Evolutionary conservation across 2,329 filamentous ascomycete genomes (phyloP).

Genomic region (Fusarium sp.): DNA sequence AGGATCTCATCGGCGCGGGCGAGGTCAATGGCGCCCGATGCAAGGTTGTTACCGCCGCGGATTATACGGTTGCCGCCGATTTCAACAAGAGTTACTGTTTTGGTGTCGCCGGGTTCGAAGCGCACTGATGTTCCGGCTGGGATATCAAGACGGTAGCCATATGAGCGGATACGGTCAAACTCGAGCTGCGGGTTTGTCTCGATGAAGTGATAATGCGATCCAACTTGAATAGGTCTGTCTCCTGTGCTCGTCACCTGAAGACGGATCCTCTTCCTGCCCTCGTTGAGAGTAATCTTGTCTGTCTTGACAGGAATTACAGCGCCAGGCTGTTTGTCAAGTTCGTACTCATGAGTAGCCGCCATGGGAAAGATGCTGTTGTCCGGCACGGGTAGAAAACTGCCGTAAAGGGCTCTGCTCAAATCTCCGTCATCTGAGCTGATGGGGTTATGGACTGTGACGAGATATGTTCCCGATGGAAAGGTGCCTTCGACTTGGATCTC

Average conservation of each 20-base stretch:
- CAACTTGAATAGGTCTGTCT: slow-evolving; percentile 90
- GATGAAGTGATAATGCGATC: slow-evolving; percentile 95
- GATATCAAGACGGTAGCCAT: slow-evolving; percentile 89
- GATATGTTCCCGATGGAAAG: slow-evolving; percentile 88
- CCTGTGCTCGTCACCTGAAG: slow-evolving; percentile 85
- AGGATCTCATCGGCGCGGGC: slow-evolving; percentile 72
- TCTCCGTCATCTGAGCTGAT: slow-evolving; percentile 88
- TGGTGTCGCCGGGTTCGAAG: slow-evolving; percentile 92
- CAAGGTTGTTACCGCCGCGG: slow-evolving; percentile 82
- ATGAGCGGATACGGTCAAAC: slow-evolving; percentile 84
- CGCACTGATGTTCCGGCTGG: slow-evolving; percentile 89
- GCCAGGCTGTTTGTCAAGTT: slow-evolving; percentile 75
- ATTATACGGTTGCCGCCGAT: slow-evolving; percentile 85
- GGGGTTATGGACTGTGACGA: slow-evolving; percentile 93
- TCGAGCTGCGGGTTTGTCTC: slow-evolving; percentile 91
- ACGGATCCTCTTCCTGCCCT: slow-evolving; percentile 75
- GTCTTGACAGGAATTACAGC: slow-evolving; percentile 78
- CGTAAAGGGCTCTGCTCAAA: slow-evolving; percentile 86
- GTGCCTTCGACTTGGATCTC: slow-evolving; percentile 96
- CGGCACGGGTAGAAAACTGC: slow-evolving; percentile 87
- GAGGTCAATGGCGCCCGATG: slow-evolving; percentile 74
- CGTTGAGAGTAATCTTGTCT: slow-evolving; percentile 73
- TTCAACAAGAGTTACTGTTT: slow-evolving; percentile 88
- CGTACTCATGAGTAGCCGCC: slow-evolving; percentile 71
- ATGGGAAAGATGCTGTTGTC: slow-evolving; percentile 72